These are phyloP conservation scores for Talaromyces pinophilus DNA, from an alignment of 2,329 filamentous ascomycete genomes.

Conservation along the genomic window DNA sequence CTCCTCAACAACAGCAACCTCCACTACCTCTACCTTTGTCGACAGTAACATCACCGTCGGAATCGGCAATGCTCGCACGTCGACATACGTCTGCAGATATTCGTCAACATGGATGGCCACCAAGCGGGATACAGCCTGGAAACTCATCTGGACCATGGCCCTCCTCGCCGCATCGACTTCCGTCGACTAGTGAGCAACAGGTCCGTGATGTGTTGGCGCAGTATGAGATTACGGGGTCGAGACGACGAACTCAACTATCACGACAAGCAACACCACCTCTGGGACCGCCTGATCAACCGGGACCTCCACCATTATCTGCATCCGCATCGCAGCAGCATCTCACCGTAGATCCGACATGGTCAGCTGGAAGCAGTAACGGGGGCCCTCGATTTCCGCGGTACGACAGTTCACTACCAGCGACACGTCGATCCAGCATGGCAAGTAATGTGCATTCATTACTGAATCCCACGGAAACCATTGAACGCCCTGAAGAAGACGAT, in stretches of 20 bases:
- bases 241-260: constrained; percentile 49
- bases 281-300: constrained; percentile 14
- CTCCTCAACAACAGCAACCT: constrained; percentile 66
- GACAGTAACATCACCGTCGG: constrained; percentile 58
- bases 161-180: constrained; percentile 61
- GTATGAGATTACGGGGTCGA: constrained; percentile 64
- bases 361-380: constrained; percentile 34
- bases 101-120: constrained; percentile 77
- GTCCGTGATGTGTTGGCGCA: constrained; percentile 63
- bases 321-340: constrained; percentile 26
- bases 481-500: constrained; percentile 65
- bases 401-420: constrained; percentile 57
- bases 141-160: constrained; percentile 66
- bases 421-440: constrained; percentile 69
- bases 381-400: constrained; percentile 45
- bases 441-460: constrained; percentile 68
- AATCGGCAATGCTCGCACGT: constrained; percentile 66
- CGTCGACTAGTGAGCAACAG: constrained; percentile 60
- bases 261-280: constrained; percentile 57
- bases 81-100: constrained; percentile 96
- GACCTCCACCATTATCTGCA: constrained; percentile 8
- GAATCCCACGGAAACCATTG: constrained; percentile 68
- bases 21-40: constrained; percentile 64
- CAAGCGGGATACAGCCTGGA: constrained; percentile 58
- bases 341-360: constrained; percentile 59